A percentile compares a stretch with the other conserved stretches of the same genome.
These are phyloP conservation scores for Sclerotinia nivalis DNA, from an alignment of 2,329 filamentous ascomycete species.

Conservation along the genomic window DNA sequence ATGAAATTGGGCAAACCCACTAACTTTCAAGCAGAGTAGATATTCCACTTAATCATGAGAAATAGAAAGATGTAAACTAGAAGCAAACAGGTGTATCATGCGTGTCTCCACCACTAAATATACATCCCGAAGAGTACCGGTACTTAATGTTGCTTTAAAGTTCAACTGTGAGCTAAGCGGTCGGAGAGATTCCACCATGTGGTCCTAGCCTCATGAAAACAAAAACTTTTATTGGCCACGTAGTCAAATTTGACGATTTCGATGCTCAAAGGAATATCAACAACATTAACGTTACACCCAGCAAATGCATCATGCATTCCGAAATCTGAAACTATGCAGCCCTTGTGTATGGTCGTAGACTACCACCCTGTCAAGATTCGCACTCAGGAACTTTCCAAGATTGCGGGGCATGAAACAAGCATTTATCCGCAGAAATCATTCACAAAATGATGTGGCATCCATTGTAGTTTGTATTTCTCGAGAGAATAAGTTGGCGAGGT, in stretches of 20 bases:
- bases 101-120: neutral
- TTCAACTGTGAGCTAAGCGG: neutral
- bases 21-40: neutral
- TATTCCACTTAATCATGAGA: neutral
- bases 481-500: neutral
- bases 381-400: neutral
- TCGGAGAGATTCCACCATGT: neutral
- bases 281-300: neutral
- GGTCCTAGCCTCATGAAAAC: neutral
- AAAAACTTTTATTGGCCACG: neutral
- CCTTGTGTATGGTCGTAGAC: neutral
- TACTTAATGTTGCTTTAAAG: neutral
- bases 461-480: neutral
- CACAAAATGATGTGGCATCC: neutral
- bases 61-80: neutral
- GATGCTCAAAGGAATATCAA: neutral
- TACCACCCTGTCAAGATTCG: neutral
- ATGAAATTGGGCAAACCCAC: neutral
- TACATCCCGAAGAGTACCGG: no score
- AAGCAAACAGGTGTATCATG: neutral
- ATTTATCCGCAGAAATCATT: constrained; percentile 4
- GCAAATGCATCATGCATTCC: neutral
- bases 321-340: neutral
- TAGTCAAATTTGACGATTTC: neutral
- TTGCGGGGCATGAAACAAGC: constrained; percentile 14